Percentiles rank a stretch among this genome's conserved stretches.
Evolutionary conservation across 2,329 filamentous ascomycete genomes (phyloP).

Genomic region (Neoascochyta sp.): DNA sequence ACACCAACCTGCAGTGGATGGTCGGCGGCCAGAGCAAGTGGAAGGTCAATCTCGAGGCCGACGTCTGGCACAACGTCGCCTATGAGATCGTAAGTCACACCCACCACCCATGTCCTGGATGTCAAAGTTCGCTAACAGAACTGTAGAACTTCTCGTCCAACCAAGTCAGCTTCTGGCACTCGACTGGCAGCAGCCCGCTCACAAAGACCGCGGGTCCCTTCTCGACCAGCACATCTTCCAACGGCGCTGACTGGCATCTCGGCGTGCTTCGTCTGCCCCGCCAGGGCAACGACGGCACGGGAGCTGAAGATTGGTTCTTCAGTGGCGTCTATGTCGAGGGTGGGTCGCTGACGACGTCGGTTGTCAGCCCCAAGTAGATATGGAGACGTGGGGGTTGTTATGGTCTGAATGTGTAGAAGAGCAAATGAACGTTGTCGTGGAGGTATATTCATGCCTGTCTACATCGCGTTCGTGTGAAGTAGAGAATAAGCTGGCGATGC

Average conservation of each 20-base stretch:
- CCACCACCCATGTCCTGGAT: neutral
- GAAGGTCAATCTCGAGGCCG: slow-evolving; percentile 58
- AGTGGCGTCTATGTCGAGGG: slow-evolving; percentile 68
- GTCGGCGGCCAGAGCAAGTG: slow-evolving; percentile 59
- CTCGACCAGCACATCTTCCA: slow-evolving; percentile 58
- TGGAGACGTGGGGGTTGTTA: neutral
- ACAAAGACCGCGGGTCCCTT: slow-evolving; percentile 59
- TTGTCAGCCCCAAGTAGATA: slow-evolving; percentile 23
- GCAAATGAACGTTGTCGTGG: too few relatives aligned
- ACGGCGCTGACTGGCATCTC: slow-evolving; percentile 70
- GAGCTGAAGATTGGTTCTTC: slow-evolving; percentile 66
- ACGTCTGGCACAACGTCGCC: slow-evolving; percentile 71
- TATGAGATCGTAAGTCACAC: slow-evolving; percentile 57
- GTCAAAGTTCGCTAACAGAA: slow-evolving; percentile 9
- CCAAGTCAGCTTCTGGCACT: slow-evolving; percentile 67
- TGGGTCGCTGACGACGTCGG: slow-evolving; percentile 42
- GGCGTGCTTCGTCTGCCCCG: slow-evolving; percentile 64
- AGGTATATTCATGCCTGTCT: too few relatives aligned
- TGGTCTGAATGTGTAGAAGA: too few relatives aligned
- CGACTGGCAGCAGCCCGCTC: slow-evolving; percentile 57
- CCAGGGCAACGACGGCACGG: slow-evolving; percentile 50
- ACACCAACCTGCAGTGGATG: slow-evolving; percentile 61
- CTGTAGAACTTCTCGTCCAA: slow-evolving; percentile 56
- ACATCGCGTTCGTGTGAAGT: too few relatives aligned
- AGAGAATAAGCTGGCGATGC: too few relatives aligned